These are phyloP conservation scores for Nakataea oryzae DNA, from an alignment of 2,329 filamentous ascomycete species.

Conservation along the genomic window DNA sequence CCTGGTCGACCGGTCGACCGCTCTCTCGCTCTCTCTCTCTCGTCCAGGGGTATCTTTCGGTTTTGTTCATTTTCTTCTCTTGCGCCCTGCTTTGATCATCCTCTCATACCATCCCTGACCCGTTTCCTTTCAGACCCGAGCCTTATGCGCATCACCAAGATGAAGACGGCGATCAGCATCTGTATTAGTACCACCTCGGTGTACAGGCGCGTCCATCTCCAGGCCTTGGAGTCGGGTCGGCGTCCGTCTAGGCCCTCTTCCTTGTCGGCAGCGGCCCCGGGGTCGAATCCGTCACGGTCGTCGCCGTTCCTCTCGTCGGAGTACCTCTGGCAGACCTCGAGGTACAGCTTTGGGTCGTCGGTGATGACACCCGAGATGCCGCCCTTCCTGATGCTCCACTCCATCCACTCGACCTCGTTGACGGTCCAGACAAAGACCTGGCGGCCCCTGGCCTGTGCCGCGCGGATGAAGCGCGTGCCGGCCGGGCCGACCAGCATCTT, in stretches of 20 bases:
- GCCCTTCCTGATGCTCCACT: conserved; percentile 57
- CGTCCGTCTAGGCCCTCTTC: background rate
- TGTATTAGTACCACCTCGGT: conserved; percentile 5
- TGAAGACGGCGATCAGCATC: conserved; percentile 4
- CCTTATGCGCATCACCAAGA: conserved; percentile 2
- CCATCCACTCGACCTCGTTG: conserved; percentile 69
- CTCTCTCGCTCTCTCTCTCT: background rate
- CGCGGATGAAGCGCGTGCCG: conserved; percentile 55
- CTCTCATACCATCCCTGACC: conserved; percentile 5
- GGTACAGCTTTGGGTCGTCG: conserved; percentile 63
- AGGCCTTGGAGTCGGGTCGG: conserved; percentile 2
- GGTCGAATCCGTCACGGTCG: background rate
- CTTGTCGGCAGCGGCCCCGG: background rate
- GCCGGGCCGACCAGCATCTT: conserved; percentile 56
- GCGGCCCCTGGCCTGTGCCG: conserved; percentile 43
- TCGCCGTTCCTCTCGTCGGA: background rate
- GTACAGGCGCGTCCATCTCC: conserved; percentile 5
- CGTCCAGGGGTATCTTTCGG: too few species aligned
- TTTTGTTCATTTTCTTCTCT: background rate
- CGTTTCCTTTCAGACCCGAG: conserved; percentile 6
- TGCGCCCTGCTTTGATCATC: background rate
- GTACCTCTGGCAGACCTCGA: conserved; percentile 42
- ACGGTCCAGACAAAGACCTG: conserved; percentile 78
- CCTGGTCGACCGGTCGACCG: background rate
- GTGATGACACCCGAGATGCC: conserved; percentile 73